These are phyloP conservation scores for Leishmania lainsoni DNA, from an alignment of 208 protist genomes.

Conservation along the genomic window DNA sequence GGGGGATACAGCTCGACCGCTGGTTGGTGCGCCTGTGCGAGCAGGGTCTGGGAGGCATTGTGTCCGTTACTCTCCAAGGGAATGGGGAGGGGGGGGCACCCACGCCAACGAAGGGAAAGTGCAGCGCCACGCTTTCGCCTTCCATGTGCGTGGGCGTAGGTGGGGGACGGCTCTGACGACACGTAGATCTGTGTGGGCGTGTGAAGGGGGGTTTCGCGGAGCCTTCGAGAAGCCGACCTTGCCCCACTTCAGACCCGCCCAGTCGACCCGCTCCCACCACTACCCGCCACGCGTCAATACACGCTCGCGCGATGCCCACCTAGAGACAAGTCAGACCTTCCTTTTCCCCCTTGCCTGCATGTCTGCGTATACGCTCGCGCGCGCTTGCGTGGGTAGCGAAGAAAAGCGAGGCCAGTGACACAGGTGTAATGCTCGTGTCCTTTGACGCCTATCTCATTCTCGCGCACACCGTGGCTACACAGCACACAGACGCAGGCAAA, in stretches of 20 bases:
- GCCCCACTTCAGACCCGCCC: neutral
- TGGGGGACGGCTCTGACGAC: neutral
- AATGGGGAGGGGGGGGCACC: neutral
- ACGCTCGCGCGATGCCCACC: neutral
- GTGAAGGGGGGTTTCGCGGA: neutral
- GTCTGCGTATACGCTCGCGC: neutral
- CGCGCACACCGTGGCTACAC: too few relatives aligned
- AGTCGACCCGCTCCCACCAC: neutral
- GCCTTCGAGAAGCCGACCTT: neutral
- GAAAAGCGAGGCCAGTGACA: too few relatives aligned
- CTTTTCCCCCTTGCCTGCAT: neutral
- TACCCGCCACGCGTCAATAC: neutral
- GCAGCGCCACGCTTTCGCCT: neutral
- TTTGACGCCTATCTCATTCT: too few relatives aligned
- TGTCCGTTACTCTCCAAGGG: neutral
- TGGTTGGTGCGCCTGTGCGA: neutral
- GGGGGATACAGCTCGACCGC: neutral
- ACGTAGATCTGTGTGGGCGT: neutral
- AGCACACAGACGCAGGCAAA: too few relatives aligned
- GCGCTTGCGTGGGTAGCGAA: neutral
- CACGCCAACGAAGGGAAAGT: neutral
- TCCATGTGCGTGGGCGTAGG: neutral
- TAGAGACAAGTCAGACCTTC: neutral
- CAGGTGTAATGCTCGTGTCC: too few relatives aligned
- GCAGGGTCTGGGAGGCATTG: neutral